Percentiles rank a stretch among this genome's conserved stretches.
phyloP scores from a whole-genome alignment of 1,284 basidiomycete genomes.

The Mycosarcoma maydis region DNA sequence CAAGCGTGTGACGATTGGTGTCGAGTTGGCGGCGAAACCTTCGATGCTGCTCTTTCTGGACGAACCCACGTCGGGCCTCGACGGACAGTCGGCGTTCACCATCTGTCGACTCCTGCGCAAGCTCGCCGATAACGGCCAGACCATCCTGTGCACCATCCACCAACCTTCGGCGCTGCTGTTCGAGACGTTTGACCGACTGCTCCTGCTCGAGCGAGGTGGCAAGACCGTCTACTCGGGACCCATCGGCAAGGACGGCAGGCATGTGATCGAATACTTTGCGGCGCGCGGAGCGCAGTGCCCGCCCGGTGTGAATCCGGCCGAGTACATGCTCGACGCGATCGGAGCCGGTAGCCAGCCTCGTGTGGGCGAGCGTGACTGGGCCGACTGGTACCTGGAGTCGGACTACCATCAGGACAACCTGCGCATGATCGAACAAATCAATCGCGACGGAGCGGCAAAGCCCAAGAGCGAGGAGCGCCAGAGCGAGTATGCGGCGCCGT shows the following conservation, averaged over 20 bases:
- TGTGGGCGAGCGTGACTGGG: slow-evolving; percentile 66
- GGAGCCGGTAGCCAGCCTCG: slow-evolving; percentile 64
- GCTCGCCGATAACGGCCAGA: slow-evolving; percentile 85
- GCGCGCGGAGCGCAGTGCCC: slow-evolving; percentile 71
- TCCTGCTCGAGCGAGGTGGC: slow-evolving; percentile 65
- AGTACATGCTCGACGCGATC: slow-evolving; percentile 69
- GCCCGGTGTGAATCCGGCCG: slow-evolving; percentile 71
- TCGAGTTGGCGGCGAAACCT: slow-evolving; percentile 82
- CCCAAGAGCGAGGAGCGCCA: slow-evolving; percentile 60
- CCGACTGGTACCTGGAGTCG: slow-evolving; percentile 67
- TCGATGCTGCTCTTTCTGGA: slow-evolving; percentile 73
- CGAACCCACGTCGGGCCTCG: slow-evolving; percentile 78
- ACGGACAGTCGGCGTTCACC: slow-evolving; percentile 88
- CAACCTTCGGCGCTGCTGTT: slow-evolving; percentile 76
- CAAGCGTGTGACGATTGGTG: slow-evolving; percentile 77
- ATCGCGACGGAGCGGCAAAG: slow-evolving; percentile 68
- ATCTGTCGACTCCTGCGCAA: slow-evolving; percentile 81
- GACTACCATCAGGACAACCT: slow-evolving; percentile 65
- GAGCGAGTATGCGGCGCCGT: slow-evolving; percentile 74
- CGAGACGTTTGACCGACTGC: slow-evolving; percentile 75
- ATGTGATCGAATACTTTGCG: slow-evolving; percentile 72
- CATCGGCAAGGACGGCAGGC: slow-evolving; percentile 71
- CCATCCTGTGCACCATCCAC: slow-evolving; percentile 72
- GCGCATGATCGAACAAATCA: slow-evolving; percentile 69
- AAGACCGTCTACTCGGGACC: slow-evolving; percentile 73